These are phyloP conservation scores for Gentiana macrophylla DNA, from an alignment of 257 asterid species.

Conservation along the genomic window DNA sequence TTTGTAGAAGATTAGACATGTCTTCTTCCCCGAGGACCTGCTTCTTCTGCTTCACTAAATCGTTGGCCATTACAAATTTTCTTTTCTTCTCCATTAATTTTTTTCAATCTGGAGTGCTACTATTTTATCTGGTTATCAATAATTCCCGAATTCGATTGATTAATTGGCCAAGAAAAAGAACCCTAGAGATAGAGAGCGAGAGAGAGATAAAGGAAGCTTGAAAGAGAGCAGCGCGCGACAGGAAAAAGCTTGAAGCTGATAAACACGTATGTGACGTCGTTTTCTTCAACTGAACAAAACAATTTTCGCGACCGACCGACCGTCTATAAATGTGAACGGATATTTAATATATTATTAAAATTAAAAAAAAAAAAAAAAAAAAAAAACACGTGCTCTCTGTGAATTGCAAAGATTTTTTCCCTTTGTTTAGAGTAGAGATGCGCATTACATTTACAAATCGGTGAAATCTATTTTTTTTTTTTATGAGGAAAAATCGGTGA, in stretches of 20 bases:
- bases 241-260: conserved; percentile 2
- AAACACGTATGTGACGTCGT: background rate
- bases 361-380: no score
- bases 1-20: conserved; percentile 33
- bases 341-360: no score
- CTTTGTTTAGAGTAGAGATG: no score
- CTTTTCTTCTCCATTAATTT: background rate
- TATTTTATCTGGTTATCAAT: background rate
- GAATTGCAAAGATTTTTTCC: no score
- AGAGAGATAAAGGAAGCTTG: conserved; percentile 3
- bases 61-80: conserved; percentile 34
- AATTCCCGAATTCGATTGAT: background rate
- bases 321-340: conserved; percentile 6
- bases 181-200: conserved; percentile 4
- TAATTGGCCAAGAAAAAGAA: background rate
- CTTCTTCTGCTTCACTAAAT: conserved; percentile 44
- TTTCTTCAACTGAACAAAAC: background rate
- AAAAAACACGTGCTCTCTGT: conserved; percentile 5
- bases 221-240: no score
- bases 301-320: background rate
- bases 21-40: conserved; percentile 51
- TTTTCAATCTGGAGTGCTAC: background rate
- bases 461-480: no score
- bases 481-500: no score
- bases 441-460: no score